Percentiles rank a stretch among this genome's conserved stretches.
phyloP scores from a whole-genome alignment of 305 asterid genomes.

The Solanum hybrid region DNA sequence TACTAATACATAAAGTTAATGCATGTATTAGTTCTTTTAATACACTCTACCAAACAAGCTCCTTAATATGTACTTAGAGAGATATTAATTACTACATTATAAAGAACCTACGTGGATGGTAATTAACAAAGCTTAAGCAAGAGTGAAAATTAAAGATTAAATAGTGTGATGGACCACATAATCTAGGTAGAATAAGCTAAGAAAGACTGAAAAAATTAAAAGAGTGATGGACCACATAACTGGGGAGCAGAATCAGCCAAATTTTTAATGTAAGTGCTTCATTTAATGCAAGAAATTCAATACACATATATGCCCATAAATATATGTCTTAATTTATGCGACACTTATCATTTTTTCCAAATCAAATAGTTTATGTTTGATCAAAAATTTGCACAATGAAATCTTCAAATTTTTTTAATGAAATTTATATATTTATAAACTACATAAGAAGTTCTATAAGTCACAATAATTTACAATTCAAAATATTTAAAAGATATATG shows the following conservation, averaged over 20 bases:
- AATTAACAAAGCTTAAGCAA: neutral
- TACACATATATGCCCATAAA: neutral
- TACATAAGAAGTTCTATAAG: no score
- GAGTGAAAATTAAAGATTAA: neutral
- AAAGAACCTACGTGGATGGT: neutral
- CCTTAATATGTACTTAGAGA: neutral
- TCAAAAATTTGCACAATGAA: no score
- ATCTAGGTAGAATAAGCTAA: neutral
- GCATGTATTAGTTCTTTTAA: no score
- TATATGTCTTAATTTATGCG: neutral
- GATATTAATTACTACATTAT: neutral
- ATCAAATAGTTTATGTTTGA: no score
- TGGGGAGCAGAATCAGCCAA: neutral
- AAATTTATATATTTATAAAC: no score
- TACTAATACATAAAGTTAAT: no score
- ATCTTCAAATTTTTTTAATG: no score
- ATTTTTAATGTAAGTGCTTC: neutral
- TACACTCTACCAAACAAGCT: neutral
- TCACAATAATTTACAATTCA: no score
- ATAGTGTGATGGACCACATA: neutral
- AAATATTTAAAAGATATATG: no score
- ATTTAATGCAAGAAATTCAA: neutral
- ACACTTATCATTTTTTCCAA: no score
- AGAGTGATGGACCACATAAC: neutral
- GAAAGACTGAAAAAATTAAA: neutral